These are phyloP conservation scores for Rhodamnia rubescens DNA, from an alignment of 345 rosid genomes.

Conservation along the genomic window DNA sequence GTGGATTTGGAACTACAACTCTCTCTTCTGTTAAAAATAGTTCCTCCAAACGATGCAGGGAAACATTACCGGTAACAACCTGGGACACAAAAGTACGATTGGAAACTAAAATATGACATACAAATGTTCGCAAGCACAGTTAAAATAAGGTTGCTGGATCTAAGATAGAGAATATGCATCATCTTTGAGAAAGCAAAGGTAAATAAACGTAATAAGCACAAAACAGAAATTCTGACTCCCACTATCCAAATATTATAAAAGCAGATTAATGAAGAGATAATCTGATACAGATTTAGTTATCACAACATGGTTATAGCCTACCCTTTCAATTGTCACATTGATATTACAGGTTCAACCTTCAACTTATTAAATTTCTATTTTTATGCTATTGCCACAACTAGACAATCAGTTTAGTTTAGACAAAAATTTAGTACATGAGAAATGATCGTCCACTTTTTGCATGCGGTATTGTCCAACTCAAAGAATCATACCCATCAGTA, in stretches of 20 bases:
- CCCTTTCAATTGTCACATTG: neutral
- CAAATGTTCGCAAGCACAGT: neutral
- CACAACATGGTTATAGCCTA: neutral
- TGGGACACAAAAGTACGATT: constrained; percentile 13
- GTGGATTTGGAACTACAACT: constrained; percentile 59
- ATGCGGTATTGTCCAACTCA: neutral
- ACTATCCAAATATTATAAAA: neutral
- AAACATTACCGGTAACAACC: constrained; percentile 86
- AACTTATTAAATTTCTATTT: neutral
- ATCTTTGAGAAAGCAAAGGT: neutral
- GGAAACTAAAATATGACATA: neutral
- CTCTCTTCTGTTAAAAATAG: constrained; percentile 85
- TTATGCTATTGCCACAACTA: neutral
- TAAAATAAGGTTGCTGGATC: neutral
- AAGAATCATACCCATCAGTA: neutral
- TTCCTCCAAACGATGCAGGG: constrained; percentile 82
- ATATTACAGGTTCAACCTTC: neutral
- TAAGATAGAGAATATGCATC: neutral
- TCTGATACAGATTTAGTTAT: neutral
- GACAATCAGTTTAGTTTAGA: neutral
- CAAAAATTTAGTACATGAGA: neutral
- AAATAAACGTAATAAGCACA: neutral
- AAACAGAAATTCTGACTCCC: neutral
- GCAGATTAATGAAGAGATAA: neutral
- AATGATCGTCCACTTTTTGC: neutral